phyloP scores from a whole-genome alignment of 805 yeast genomes.

The Lachancea sp. region DNA sequence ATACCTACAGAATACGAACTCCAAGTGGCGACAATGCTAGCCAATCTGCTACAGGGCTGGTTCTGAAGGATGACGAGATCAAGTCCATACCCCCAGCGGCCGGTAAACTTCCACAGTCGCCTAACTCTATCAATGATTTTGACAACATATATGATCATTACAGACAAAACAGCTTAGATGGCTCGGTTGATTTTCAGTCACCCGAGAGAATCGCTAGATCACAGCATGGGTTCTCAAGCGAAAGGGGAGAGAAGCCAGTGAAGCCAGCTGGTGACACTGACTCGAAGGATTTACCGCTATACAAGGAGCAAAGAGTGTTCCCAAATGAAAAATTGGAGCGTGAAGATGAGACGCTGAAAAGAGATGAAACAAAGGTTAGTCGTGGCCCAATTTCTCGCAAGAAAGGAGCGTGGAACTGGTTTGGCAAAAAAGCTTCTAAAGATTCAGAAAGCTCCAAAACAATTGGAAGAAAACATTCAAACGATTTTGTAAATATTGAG shows the following conservation, averaged over 20 bases:
- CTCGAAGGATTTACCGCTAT: background rate
- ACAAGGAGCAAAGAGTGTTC: background rate
- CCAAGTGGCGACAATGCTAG: conserved; percentile 9
- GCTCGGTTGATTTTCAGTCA: background rate
- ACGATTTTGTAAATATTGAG: conserved; percentile 3
- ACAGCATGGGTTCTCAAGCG: background rate
- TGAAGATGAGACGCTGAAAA: background rate
- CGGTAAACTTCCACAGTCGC: conserved; percentile 1
- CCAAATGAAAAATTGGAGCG: background rate
- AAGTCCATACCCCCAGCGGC: background rate
- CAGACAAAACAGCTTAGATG: conserved; percentile 20
- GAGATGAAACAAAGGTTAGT: background rate
- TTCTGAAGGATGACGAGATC: background rate
- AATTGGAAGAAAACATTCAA: background rate
- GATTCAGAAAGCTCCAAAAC: conserved; percentile 1
- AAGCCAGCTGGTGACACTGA: background rate
- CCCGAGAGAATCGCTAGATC: background rate
- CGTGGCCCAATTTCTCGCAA: conserved; percentile 9
- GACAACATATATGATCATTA: conserved; percentile 29
- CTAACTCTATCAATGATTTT: conserved; percentile 16
- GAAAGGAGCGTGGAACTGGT: conserved; percentile 18
- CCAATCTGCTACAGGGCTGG: background rate
- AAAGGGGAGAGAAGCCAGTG: background rate
- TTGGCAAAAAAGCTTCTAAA: conserved; percentile 8
- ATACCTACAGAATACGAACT: conserved; percentile 42